Percentiles rank a stretch among this genome's conserved stretches.
These are phyloP conservation scores for Stachybotrys chartarum DNA, from an alignment of 2,329 filamentous ascomycete species.

Conservation along the genomic window DNA sequence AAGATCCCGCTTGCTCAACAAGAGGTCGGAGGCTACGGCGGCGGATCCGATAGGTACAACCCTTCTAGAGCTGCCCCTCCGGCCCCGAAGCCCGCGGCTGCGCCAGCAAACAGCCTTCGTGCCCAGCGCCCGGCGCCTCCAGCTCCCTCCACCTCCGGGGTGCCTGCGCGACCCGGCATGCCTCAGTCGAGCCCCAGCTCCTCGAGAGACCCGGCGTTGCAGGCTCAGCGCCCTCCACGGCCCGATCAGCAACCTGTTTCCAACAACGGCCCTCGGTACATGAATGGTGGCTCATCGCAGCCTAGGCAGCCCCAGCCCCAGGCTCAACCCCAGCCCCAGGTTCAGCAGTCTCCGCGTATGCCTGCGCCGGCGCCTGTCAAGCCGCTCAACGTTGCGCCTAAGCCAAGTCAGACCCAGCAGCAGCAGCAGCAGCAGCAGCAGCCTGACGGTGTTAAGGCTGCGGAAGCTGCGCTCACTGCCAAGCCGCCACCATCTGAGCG, in stretches of 20 bases:
- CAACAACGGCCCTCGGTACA: conserved; percentile 48
- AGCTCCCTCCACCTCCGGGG: conserved; percentile 42
- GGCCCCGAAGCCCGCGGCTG: conserved; percentile 55
- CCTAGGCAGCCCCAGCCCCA: conserved; percentile 40
- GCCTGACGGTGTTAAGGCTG: conserved; percentile 73
- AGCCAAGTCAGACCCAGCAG: conserved; percentile 43
- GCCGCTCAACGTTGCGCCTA: conserved; percentile 69
- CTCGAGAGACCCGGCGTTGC: conserved; percentile 30
- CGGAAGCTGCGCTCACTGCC: conserved; percentile 80
- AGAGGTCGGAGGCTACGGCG: conserved; percentile 61
- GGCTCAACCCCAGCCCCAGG: conserved; percentile 34
- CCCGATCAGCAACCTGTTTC: conserved; percentile 37
- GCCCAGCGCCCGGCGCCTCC: conserved; percentile 81
- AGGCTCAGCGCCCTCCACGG: conserved; percentile 37
- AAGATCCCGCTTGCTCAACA: conserved; percentile 79
- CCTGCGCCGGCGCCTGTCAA: conserved; percentile 63
- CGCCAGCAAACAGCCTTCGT: conserved; percentile 47
- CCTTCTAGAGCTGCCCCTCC: conserved; percentile 79
- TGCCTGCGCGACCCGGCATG: conserved; percentile 36
- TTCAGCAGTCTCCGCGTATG: conserved; percentile 36
- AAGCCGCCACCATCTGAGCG: conserved; percentile 67
- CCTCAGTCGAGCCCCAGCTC: conserved; percentile 43
- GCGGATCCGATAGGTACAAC: conserved; percentile 63
- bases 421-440: conserved; percentile 42
- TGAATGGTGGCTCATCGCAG: conserved; percentile 44